Evolutionary conservation across 345 rosid species (phyloP), one percentile per base, ranked within the genome.

Genomic region (Xanthoceras sorbifolium): DNA sequence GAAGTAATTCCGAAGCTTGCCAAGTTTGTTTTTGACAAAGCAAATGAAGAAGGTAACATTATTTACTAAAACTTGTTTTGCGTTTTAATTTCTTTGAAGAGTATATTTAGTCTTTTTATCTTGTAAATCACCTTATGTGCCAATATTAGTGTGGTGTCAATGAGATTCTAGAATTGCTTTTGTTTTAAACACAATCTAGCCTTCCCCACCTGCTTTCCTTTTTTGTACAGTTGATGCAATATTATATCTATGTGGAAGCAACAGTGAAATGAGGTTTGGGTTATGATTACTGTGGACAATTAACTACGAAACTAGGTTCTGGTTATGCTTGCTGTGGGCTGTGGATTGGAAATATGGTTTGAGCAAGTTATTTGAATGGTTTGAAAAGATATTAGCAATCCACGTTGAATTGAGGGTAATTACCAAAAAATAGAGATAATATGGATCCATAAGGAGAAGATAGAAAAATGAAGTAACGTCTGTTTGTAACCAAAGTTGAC

Each of bases 1-100:
- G 99, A 95, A 92, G 98, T 95, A 61, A 95, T 93, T 81, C 97
- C 99, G 9, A 93, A 95, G 88, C 97, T 95, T 76, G 98, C 91
- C 76, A 90, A 95, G 79, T 93, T 84, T 73, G 94, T 95, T 74
- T 95, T 88, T 76, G 99, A 95, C 77, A 90, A 89, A 81, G 97
- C 98, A 74, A 89, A 81, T 83, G 98, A 91, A 81, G 92, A 91
- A 89, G 94, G 97, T 92, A 81, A 59, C 73, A 65, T 72, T 72
- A 38, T 28, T 61, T 52, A 46, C 46, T 63, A n/a, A 63, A 62
- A 1, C 23, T 44, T 44, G n/a, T 4, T 15, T 31, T 73, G 29
- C 69, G 20, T 63, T 10, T 46, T 17, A 46, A 73, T 63, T 29
- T 46, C 26, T 73, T 42, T 46, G 61, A 63, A 73, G 44, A 73